Evolutionary conservation across 2,329 filamentous ascomycete genomes (phyloP).

Genomic region (Aspergillus unguis): DNA sequence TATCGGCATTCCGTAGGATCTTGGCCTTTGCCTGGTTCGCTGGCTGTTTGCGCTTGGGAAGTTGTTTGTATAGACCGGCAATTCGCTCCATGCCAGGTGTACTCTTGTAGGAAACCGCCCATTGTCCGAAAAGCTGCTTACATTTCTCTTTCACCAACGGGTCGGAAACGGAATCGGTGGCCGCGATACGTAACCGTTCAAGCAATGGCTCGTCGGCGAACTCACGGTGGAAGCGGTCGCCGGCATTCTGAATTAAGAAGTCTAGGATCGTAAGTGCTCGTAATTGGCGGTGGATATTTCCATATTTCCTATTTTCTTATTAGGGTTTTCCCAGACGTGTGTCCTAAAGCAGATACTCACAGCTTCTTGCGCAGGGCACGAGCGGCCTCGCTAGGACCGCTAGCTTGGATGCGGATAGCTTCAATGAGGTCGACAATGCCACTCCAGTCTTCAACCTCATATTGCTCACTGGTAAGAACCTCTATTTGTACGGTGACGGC

Average conservation of each 20-base stretch:
- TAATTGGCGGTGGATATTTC: slow-evolving; percentile 86
- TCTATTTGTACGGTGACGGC: slow-evolving; percentile 92
- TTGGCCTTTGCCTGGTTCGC: slow-evolving; percentile 75
- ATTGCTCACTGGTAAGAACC: slow-evolving; percentile 81
- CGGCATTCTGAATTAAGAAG: slow-evolving; percentile 91
- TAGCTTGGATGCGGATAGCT: slow-evolving; percentile 82
- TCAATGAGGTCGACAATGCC: slow-evolving; percentile 94
- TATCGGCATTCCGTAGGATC: slow-evolving; percentile 75
- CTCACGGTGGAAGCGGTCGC: slow-evolving; percentile 75
- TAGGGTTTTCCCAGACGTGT: slow-evolving; percentile 3
- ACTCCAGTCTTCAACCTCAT: slow-evolving; percentile 84
- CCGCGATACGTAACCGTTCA: slow-evolving; percentile 84
- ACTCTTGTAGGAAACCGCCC: slow-evolving; percentile 77
- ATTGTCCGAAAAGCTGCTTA: slow-evolving; percentile 78
- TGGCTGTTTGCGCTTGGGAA: slow-evolving; percentile 66
- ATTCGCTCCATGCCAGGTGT: slow-evolving; percentile 77
- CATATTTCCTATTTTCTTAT: slow-evolving; percentile 68
- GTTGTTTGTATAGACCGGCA: slow-evolving; percentile 70
- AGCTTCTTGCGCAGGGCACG: slow-evolving; percentile 94
- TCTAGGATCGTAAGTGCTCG: slow-evolving; percentile 86
- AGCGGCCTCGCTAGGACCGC: slow-evolving; percentile 83
- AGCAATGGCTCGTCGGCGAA: slow-evolving; percentile 90
- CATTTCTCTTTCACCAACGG: slow-evolving; percentile 84
- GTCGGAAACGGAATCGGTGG: slow-evolving; percentile 80
- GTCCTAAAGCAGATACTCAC: slow-evolving; percentile 40